These are phyloP conservation scores for Daedaleopsis nitida DNA, from an alignment of 768 basidiomycete species.

Conservation along the genomic window DNA sequence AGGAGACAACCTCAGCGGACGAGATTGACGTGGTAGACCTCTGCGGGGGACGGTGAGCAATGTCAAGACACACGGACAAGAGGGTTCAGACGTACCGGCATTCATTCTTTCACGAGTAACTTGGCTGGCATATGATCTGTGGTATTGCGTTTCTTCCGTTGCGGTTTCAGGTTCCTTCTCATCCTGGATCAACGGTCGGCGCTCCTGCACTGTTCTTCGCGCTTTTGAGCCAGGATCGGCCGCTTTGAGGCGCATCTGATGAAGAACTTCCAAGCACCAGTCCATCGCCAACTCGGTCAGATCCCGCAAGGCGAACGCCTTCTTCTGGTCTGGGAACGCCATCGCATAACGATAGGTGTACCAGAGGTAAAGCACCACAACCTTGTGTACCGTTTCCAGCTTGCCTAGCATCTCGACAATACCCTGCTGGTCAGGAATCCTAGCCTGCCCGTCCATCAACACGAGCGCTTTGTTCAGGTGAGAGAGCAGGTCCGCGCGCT, in stretches of 20 bases:
- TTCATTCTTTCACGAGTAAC: neutral
- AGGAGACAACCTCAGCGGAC: neutral
- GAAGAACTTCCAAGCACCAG: slow-evolving; percentile 46
- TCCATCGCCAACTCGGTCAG: slow-evolving; percentile 71
- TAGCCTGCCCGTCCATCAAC: slow-evolving; percentile 29
- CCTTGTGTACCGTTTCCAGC: slow-evolving; percentile 79
- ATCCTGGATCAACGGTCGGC: neutral
- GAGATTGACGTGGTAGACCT: neutral
- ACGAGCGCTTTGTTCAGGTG: slow-evolving; percentile 45
- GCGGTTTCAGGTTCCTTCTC: neutral
- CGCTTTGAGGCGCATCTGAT: slow-evolving; percentile 5
- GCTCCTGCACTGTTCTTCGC: neutral
- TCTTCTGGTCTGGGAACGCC: slow-evolving; percentile 59
- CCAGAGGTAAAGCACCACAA: slow-evolving; percentile 84
- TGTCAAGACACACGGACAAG: neutral
- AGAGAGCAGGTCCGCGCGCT: slow-evolving; percentile 39
- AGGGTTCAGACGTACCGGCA: neutral
- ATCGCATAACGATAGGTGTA: slow-evolving; percentile 69
- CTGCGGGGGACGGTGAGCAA: neutral
- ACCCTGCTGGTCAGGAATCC: neutral
- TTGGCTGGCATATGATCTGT: neutral
- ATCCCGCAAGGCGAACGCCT: slow-evolving; percentile 55
- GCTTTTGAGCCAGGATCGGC: neutral
- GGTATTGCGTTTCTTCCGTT: neutral
- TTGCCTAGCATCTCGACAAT: slow-evolving; percentile 17